Percentiles rank a stretch among this genome's conserved stretches.
Evolutionary conservation across 306 rosid species (phyloP).

Genomic region (Sechiopsis laciniata): DNA sequence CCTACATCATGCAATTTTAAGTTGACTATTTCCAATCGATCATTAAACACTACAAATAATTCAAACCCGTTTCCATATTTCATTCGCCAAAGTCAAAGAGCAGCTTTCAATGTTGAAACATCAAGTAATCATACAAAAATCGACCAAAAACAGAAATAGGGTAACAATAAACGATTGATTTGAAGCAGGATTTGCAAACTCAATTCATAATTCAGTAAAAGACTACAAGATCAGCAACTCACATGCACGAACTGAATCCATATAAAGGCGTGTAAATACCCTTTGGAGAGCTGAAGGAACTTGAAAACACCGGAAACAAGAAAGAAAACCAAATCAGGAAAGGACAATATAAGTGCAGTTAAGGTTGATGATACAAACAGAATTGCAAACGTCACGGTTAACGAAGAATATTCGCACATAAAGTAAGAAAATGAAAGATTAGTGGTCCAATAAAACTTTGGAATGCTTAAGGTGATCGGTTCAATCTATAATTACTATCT

Average conservation of each 20-base stretch:
- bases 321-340: background rate
- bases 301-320: background rate
- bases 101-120: slow-evolving; percentile 1
- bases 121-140: background rate
- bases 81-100: background rate
- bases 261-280: background rate
- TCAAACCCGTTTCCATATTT: background rate
- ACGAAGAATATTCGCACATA: slow-evolving; percentile 17
- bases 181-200: background rate
- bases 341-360: background rate
- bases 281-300: background rate
- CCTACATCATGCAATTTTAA: background rate
- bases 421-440: too few relatives aligned
- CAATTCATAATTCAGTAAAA: background rate
- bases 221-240: background rate
- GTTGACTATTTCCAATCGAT: background rate
- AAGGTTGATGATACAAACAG: background rate
- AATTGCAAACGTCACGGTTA: slow-evolving; percentile 27
- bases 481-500: too few relatives aligned
- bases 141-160: background rate
- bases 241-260: background rate
- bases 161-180: background rate
- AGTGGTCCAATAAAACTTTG: too few relatives aligned
- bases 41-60: background rate
- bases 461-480: too few relatives aligned